Evolutionary conservation across 495 filamentous ascomycete species (phyloP).

Genomic region (Penicillium parvum): DNA sequence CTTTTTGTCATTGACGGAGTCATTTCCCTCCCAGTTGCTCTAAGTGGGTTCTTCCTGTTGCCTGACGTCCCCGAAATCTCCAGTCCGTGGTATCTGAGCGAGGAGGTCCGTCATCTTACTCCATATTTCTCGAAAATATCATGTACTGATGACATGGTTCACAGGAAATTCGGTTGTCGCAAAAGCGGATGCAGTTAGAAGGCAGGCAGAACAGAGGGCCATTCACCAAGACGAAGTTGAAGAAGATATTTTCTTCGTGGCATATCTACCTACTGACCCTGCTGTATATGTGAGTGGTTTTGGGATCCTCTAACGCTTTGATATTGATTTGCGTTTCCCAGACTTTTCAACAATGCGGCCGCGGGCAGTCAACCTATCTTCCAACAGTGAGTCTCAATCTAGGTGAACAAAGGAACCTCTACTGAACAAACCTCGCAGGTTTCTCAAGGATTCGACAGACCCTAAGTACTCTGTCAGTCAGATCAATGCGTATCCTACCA

Average conservation of each 20-base stretch:
- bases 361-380: conserved; percentile 33
- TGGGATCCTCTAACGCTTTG: background rate
- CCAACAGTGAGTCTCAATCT: conserved; percentile 27
- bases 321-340: conserved; percentile 5
- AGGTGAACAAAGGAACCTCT: background rate
- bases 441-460: conserved; percentile 34
- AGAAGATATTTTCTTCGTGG: conserved; percentile 52
- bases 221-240: conserved; percentile 44
- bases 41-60: conserved; percentile 55
- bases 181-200: conserved; percentile 45
- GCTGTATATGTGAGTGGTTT: conserved; percentile 34
- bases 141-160: background rate
- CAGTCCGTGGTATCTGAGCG: conserved; percentile 46
- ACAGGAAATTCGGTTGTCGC: conserved; percentile 42
- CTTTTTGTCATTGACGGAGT: conserved; percentile 43
- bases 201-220: conserved; percentile 41
- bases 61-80: conserved; percentile 60
- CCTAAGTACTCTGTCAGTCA: conserved; percentile 36
- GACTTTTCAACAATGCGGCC: conserved; percentile 37
- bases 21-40: conserved; percentile 43
- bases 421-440: conserved; percentile 14
- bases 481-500: conserved; percentile 46
- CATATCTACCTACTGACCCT: conserved; percentile 46
- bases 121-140: background rate
- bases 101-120: conserved; percentile 26